These are phyloP conservation scores for Colletotrichum filicis DNA, from an alignment of 2,329 filamentous ascomycete genomes.

Conservation along the genomic window DNA sequence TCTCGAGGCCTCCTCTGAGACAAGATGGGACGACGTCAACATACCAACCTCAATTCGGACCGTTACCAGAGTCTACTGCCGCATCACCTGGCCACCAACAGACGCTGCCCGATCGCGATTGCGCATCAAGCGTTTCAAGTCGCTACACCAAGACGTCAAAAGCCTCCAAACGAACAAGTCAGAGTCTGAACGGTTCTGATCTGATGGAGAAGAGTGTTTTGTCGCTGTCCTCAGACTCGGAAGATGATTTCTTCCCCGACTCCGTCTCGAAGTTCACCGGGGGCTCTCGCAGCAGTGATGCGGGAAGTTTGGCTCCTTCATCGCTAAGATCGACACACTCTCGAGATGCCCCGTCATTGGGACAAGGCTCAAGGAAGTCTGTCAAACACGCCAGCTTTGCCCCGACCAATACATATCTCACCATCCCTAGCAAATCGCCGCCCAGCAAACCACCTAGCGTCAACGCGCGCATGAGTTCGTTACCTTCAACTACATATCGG, in stretches of 20 bases:
- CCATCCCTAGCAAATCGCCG: slow-evolving; percentile 48
- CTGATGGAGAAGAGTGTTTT: slow-evolving; percentile 66
- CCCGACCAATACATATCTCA: slow-evolving; percentile 53
- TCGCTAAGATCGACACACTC: slow-evolving; percentile 28
- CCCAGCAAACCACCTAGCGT: slow-evolving; percentile 37
- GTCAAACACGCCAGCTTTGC: slow-evolving; percentile 53
- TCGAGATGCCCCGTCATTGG: slow-evolving; percentile 40
- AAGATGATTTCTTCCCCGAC: slow-evolving; percentile 55
- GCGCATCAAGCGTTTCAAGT: slow-evolving; percentile 61
- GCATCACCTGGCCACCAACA: neutral
- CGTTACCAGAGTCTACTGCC: neutral
- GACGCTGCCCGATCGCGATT: slow-evolving; percentile 35
- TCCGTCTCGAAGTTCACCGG: slow-evolving; percentile 42
- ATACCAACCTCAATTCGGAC: neutral
- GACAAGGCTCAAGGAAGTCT: slow-evolving; percentile 44
- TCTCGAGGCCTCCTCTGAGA: slow-evolving; percentile 11
- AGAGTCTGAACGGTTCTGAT: slow-evolving; percentile 61
- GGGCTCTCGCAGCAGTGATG: slow-evolving; percentile 27
- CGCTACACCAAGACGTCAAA: slow-evolving; percentile 66
- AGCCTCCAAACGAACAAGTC: slow-evolving; percentile 60
- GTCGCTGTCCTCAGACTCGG: slow-evolving; percentile 68
- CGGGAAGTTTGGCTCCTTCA: slow-evolving; percentile 20
- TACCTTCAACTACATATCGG: slow-evolving; percentile 36
- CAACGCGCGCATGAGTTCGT: slow-evolving; percentile 43
- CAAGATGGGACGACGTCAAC: neutral